phyloP scores from a whole-genome alignment of 2,329 filamentous ascomycete species.

The Colletotrichum eremochloae region DNA sequence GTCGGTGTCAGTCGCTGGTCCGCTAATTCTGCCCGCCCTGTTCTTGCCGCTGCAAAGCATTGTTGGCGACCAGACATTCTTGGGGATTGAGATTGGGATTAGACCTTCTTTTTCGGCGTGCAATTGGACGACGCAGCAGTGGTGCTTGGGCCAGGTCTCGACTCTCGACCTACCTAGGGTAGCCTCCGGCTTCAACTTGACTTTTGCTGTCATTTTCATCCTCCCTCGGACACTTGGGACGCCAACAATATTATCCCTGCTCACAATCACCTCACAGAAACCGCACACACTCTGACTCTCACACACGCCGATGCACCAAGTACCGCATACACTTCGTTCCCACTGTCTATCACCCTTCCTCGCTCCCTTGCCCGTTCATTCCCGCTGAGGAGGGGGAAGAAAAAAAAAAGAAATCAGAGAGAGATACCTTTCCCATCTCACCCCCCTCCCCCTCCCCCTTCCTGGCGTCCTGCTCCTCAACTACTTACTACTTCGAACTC shows the following conservation, averaged over 20 bases:
- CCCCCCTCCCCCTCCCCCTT: slow-evolving; percentile 5
- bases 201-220: slow-evolving; percentile 12
- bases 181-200: slow-evolving; percentile 9
- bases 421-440: slow-evolving; percentile 22
- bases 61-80: slow-evolving; percentile 18
- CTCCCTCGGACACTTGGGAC: slow-evolving; percentile 30
- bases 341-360: slow-evolving; percentile 17
- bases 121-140: neutral
- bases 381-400: slow-evolving; percentile 31
- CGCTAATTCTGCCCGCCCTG: slow-evolving; percentile 29
- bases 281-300: slow-evolving; percentile 6
- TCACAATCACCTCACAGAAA: slow-evolving; percentile 39
- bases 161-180: neutral
- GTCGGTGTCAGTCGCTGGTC: slow-evolving; percentile 6
- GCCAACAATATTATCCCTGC: slow-evolving; percentile 39
- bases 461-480: slow-evolving; percentile 30
- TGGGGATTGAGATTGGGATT: slow-evolving; percentile 18
- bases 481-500: slow-evolving; percentile 39
- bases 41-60: slow-evolving; percentile 33
- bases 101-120: slow-evolving; percentile 18
- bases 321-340: slow-evolving; percentile 26
- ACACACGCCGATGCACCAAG: slow-evolving; percentile 15
- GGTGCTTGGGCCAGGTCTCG: slow-evolving; percentile 15
- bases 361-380: slow-evolving; percentile 35
- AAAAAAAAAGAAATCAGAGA: slow-evolving; percentile 1